Base-by-base conservation (phyloP, 2,329 filamentous ascomycete species). In the Fusarium cyanostomum region DNA sequence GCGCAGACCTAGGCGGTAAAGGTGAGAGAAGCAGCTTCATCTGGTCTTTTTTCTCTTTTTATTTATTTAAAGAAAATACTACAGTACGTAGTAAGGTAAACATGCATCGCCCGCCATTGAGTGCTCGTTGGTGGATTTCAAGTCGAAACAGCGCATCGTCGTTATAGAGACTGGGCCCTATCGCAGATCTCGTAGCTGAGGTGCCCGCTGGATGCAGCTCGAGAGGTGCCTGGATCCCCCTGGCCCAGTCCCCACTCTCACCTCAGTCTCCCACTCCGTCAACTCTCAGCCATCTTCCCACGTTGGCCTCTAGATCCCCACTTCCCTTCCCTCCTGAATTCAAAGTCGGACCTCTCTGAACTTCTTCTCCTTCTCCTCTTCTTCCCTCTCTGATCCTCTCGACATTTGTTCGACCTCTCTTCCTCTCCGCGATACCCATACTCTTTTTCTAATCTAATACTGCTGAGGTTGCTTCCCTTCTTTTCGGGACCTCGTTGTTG, bases 281-380 rank as follows among this genome's bases (percentile, higher is more conserved):
- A 58, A 58, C 65, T 55, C 53, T 58, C 52, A 46, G 52, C 56
- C 55, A 64, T 67, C 64, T 67, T 65, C 68, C 69, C 69, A 72
- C 68, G 69, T 65, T 72, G 68, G 64, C 69, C 68, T 71, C 67
- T 66, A 59, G 52, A 64, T 67, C 65, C 61, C 62, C 66, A 61
- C 63, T 66, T 63, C 37, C 62, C 42, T 50, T 63, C 51, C 62
- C 69, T 68, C 69, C 67, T 71, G 56, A 69, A 64, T 55, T 55
- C 62, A 59, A 63, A 58, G 48, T 60, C 56, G 51, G 50, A 35
- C 62, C 52, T 43, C 66, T 50, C 48, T 56, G 39, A 41, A 35
- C 30, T 30, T 56, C 26, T 55, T 37, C 49, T 52, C 27, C 52
- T 42, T 42, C 44, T 61, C 42, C 41, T 57, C 51, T 59, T 54